These are phyloP conservation scores for Casaregolazyma lundiana DNA, from an alignment of 1,139 yeast species.

Conservation along the genomic window DNA sequence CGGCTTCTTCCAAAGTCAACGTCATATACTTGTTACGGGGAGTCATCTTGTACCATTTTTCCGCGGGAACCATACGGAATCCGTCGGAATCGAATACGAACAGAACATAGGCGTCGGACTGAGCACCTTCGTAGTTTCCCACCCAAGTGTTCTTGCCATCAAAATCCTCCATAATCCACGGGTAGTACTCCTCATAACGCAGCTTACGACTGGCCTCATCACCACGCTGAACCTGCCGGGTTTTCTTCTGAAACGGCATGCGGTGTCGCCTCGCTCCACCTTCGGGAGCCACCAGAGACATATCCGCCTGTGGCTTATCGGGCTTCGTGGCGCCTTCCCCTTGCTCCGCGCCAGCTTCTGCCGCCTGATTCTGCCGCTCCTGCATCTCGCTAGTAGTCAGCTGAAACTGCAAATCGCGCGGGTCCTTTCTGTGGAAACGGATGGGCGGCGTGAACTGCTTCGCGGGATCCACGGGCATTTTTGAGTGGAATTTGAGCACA, in stretches of 20 bases:
- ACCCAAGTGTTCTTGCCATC: constrained; percentile 94
- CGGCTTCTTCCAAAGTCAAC: constrained; percentile 92
- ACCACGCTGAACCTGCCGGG: constrained; percentile 74
- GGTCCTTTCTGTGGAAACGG: constrained; percentile 86
- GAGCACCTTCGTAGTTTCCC: constrained; percentile 93
- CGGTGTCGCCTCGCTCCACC: constrained; percentile 79
- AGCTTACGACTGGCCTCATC: constrained; percentile 78
- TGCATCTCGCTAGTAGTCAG: constrained; percentile 56
- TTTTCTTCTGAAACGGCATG: constrained; percentile 67
- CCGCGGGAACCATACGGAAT: constrained; percentile 91
- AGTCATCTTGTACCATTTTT: constrained; percentile 86
- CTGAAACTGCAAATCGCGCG: constrained; percentile 83
- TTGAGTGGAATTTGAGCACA: constrained; percentile 73
- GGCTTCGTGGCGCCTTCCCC: constrained; percentile 6
- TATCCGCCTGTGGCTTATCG: constrained; percentile 41
- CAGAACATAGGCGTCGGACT: constrained; percentile 78
- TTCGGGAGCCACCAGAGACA: constrained; percentile 76
- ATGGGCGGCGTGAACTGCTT: constrained; percentile 75
- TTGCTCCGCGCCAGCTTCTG: constrained; percentile 15
- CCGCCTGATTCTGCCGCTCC: constrained; percentile 28
- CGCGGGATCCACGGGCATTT: constrained; percentile 64
- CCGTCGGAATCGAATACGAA: constrained; percentile 84
- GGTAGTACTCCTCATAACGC: constrained; percentile 92
- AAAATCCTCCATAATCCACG: constrained; percentile 97
- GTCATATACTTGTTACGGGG: constrained; percentile 93